Base-by-base conservation (phyloP, 2,329 filamentous ascomycete genomes). In the Phialophora verrucosa region DNA sequence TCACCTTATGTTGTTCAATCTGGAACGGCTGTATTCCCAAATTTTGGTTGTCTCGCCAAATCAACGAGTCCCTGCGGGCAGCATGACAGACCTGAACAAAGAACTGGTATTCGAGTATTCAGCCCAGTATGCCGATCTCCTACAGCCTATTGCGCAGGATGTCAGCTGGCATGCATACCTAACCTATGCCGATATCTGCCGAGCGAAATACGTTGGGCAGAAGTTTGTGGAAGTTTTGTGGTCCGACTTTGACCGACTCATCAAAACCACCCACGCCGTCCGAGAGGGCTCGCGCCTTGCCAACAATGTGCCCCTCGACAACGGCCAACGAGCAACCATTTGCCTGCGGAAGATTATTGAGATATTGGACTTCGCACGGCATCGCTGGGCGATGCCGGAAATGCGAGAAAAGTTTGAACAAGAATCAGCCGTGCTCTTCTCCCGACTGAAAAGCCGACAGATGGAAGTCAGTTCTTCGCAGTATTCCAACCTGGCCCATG, bases 1-100 rank as follows among this genome's bases (percentile, higher is more conserved):
- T 29, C 89, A 93, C 69, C 86, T 88, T 47, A 86, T 90, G 56
- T 87, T 93, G 70, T 96, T 97, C 74, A 90, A 95, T 69, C 86
- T 97, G 17, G 95, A 99, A 75, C 80, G 96, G 50, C 86, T 94
- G 55, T 98, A 97, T 80, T 96, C 92, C 74, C 95, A 92, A 73
- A 90, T 97, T 27, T 92, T 97, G 76, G 91, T 94, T 64, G 85
- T 97, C 7, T 92, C 92, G 0, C 92, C 93, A 0, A 93, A 90
- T 42, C 87, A 88, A 1, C 85, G 90, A 54, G 88, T 91, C 3
- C 91, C 91, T 0, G 70, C 70, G 1, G 61, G 44, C 42, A 83
- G 86, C 25, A 88, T 93, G 58, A 89, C 88, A 3, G 86, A 92
- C 54, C 92, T 94, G 75, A 90, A 89, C 44, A 91, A 92, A 68